Base-by-base conservation (phyloP, 768 basidiomycete species). In the Leccinum obscurum region DNA sequence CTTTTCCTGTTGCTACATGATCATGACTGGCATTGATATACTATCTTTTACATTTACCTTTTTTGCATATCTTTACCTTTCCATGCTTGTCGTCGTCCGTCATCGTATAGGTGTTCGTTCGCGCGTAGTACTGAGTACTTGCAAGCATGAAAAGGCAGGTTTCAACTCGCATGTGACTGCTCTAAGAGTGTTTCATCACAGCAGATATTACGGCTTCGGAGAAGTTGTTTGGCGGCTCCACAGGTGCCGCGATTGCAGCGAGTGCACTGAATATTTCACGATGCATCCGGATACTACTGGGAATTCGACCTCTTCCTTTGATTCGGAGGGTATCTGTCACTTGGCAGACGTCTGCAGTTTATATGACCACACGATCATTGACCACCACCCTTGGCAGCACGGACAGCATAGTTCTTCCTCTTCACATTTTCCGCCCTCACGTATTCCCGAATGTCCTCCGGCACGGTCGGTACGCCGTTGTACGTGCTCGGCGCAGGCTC, bases 311-410 rank as follows among this genome's bases (percentile, higher is more conserved):
- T 41, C 41, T 41, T 41, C 41, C 41, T 44, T 44, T n/a, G 17
- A n/a, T 44, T 44, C n/a, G n/a, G 41, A 7, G 41, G 15, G 41
- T 46, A 22, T 46, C 11, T 46, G 44, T 46, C 11, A 39, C 6
- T 7, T 15, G 37, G 14, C 39, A 39, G 3, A 39, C 39, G 17
- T 39, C 15, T 39, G 39, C 7, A 17, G 39, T 17, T 39, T 17
- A 17, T 2, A 39, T 39, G 17, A 17, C 39, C 14, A 37, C 37
- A 17, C 15, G 15, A 39, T 39, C 37, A 39, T 15, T 39, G 15
- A 84, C 62, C 82, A 80, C 63, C 71, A 80, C 41, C 61, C 34
- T 61, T 70, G 6, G 68, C 66, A 5, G 59, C 69, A 34, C 46
- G 58, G 52, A 61, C 58, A 14, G 69, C 69, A 17, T 63, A 52